Conservation (phyloP, 495 filamentous ascomycete species). For the Ascobolus immersus region DNA sequence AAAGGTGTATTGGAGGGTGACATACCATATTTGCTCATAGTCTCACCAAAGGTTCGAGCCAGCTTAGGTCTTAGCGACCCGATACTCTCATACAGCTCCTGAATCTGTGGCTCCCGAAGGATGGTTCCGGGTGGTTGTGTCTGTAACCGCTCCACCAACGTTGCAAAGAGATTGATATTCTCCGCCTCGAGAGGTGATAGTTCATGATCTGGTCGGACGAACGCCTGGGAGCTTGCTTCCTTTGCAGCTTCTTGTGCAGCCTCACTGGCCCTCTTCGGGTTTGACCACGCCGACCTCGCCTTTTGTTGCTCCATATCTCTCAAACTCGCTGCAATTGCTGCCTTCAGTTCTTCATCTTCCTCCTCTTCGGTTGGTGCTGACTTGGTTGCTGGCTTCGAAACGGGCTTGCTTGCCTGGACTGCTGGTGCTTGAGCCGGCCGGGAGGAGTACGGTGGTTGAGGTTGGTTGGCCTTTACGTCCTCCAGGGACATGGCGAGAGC, state of each 20-base stretch:
- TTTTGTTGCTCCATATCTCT: slow-evolving; percentile 98
- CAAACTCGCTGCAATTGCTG: slow-evolving; percentile 87
- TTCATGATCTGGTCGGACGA: slow-evolving; percentile 56
- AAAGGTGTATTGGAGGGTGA: slow-evolving; percentile 3
- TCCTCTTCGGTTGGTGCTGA: slow-evolving; percentile 30
- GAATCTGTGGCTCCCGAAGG: slow-evolving; percentile 82
- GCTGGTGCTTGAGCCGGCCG: not conserved
- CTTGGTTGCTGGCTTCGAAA: slow-evolving; percentile 18
- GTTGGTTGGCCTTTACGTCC: slow-evolving; percentile 42
- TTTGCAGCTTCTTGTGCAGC: slow-evolving; percentile 18
- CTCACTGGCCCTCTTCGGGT: slow-evolving; percentile 18
- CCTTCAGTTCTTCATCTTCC: slow-evolving; percentile 80
- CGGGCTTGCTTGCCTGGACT: slow-evolving; percentile 3
- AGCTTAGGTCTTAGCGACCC: slow-evolving; percentile 76
- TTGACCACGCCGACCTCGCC: slow-evolving; percentile 28
- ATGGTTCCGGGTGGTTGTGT: slow-evolving; percentile 91
- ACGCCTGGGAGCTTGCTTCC: slow-evolving; percentile 19
- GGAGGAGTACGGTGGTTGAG: slow-evolving; percentile 17
- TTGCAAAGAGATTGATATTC: slow-evolving; percentile 91
- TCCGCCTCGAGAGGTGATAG: slow-evolving; percentile 82
- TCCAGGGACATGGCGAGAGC: slow-evolving; percentile 92
- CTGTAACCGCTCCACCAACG: slow-evolving; percentile 78
- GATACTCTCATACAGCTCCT: slow-evolving; percentile 93
- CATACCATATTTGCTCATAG: slow-evolving; percentile 96
- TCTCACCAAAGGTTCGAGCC: slow-evolving; percentile 89